phyloP scores from a whole-genome alignment of 2,329 filamentous ascomycete species.

The Thelonectria blattea region DNA sequence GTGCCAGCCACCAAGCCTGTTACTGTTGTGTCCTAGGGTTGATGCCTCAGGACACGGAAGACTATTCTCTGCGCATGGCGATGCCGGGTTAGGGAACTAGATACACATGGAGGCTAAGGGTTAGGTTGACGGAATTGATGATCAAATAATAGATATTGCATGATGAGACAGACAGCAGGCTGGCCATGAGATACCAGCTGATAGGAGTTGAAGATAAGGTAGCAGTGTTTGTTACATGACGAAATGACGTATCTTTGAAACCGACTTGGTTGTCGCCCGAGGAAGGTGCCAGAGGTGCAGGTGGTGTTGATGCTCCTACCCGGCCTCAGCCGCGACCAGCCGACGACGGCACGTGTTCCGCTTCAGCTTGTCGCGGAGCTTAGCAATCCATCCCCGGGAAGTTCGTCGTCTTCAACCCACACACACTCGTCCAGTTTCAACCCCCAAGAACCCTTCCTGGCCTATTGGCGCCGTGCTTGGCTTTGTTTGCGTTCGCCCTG shows the following conservation, averaged over 20 bases:
- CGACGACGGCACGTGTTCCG: not conserved
- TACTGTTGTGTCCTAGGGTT: slow-evolving; percentile 42
- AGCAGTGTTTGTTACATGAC: too few relatives aligned
- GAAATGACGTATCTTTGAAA: too few relatives aligned
- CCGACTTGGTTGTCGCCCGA: too few relatives aligned
- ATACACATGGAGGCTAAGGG: slow-evolving; percentile 4
- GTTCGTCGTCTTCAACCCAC: not conserved
- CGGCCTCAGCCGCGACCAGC: not conserved
- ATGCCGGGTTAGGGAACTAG: not conserved
- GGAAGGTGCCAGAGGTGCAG: too few relatives aligned
- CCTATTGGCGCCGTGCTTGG: slow-evolving; percentile 5
- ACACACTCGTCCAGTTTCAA: slow-evolving; percentile 3
- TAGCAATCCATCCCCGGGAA: slow-evolving; percentile 4
- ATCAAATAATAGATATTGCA: not conserved
- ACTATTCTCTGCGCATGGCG: not conserved
- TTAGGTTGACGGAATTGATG: not conserved
- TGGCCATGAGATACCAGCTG: not conserved
- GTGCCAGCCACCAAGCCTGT: slow-evolving; percentile 44
- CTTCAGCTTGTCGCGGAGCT: slow-evolving; percentile 3
- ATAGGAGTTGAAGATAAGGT: too few relatives aligned
- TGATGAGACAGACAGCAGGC: slow-evolving; percentile 36
- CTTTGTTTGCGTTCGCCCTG: not conserved
- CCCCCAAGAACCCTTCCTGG: slow-evolving; percentile 18
- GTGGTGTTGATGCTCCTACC: too few relatives aligned
- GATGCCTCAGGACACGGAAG: not conserved